Conservation (phyloP, 257 asterid species). For the Nicotiana otophora region DNA sequence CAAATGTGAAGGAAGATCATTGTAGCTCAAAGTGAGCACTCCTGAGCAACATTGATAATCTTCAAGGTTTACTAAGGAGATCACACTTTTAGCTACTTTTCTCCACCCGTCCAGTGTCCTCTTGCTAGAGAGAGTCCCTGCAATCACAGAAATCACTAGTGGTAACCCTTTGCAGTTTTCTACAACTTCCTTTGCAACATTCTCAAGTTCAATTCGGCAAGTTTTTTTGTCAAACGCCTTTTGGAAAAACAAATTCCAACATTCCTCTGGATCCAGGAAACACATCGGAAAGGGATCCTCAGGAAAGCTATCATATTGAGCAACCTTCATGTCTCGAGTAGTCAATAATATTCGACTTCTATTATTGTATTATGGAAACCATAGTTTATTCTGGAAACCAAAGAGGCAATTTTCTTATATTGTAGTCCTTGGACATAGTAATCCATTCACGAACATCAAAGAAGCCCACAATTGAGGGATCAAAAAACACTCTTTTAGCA, state of each 20-base stretch:
- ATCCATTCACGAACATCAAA: too few species aligned
- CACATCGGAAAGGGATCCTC: neutral
- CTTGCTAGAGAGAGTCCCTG: neutral
- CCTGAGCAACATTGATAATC: neutral
- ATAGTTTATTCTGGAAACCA: neutral
- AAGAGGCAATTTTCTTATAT: too few species aligned
- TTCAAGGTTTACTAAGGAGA: neutral
- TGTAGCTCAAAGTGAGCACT: neutral
- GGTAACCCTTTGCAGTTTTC: slow-evolving; percentile 1
- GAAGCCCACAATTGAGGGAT: too few species aligned
- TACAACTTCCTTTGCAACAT: neutral
- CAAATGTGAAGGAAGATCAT: neutral
- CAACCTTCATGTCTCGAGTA: neutral
- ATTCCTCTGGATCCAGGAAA: neutral
- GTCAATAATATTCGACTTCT: neutral
- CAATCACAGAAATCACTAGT: neutral
- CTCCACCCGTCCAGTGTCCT: neutral
- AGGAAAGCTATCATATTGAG: neutral
- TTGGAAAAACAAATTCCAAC: neutral
- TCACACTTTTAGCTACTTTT: too few species aligned
- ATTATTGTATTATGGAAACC: neutral
- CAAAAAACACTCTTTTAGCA: too few species aligned
- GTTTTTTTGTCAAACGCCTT: neutral
- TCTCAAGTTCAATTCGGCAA: neutral
- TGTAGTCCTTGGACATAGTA: too few species aligned